phyloP scores from a whole-genome alignment of 768 basidiomycete genomes.

The Neoboletus brunneissimus region DNA sequence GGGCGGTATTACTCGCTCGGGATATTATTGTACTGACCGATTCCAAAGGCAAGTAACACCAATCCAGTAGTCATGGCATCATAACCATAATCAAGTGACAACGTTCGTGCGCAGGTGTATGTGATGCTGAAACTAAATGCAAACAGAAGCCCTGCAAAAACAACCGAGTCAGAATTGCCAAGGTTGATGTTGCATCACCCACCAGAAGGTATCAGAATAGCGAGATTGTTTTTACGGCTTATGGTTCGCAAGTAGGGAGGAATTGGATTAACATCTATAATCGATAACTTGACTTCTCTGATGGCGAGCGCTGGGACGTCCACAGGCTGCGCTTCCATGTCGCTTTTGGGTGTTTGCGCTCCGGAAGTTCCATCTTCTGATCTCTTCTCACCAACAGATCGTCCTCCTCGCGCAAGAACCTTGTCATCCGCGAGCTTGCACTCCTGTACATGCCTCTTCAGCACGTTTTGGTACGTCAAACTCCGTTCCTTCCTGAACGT shows the following conservation, averaged over 20 bases:
- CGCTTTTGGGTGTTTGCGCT: conserved; percentile 11
- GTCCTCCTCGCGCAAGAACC: conserved; percentile 3
- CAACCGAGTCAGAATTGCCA: neutral
- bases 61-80: conserved; percentile 72
- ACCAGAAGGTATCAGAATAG: conserved; percentile 44
- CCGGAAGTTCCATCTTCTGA: neutral
- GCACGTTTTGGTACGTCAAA: conserved; percentile 67
- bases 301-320: conserved; percentile 10
- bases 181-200: conserved; percentile 10
- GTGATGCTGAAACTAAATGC: conserved; percentile 66
- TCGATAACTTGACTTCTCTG: conserved; percentile 49
- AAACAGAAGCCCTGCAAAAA: conserved; percentile 57
- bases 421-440: conserved; percentile 17
- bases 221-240: conserved; percentile 61
- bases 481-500: conserved; percentile 86
- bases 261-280: conserved; percentile 72
- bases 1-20: neutral
- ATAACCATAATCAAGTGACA: conserved; percentile 63
- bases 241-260: conserved; percentile 60
- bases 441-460: conserved; percentile 42
- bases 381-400: conserved; percentile 5
- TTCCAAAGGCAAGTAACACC: conserved; percentile 71
- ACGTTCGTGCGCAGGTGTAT: conserved; percentile 74
- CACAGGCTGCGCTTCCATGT: conserved; percentile 25
- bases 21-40: conserved; percentile 41